Evolutionary conservation across 805 yeast species (phyloP), one percentile per base, ranked within the genome.

Genomic region (Myxozyma monticola): DNA sequence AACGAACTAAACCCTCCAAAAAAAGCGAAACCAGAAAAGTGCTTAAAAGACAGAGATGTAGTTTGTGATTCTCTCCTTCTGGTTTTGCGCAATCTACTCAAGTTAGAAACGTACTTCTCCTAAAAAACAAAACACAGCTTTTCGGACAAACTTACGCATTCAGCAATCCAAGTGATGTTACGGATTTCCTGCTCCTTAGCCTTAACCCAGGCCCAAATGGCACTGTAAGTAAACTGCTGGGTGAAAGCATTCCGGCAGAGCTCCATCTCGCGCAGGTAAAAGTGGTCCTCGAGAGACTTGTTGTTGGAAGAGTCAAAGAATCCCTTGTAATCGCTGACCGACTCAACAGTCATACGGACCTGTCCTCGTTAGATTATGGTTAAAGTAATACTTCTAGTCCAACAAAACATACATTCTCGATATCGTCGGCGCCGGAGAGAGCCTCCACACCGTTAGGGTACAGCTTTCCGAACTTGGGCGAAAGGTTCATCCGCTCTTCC

Each of bases 161-260:
- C 99, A 42, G 98, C 96, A 49, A 93, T 91, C 99, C 99, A 93
- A n/a, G 98, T 88, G 60, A 93, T 85, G 68, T 93, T 93, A 71
- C 99, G 80, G 52, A 95, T 81, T 70, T 93, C 99, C 71, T 95
- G 99, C 71, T 93, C 99, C 65, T 85, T 86, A 15, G 96, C 84
- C 70, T 88, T 85, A 66, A 95, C 79, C 95, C 96, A 93, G 5
- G 96, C 96, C 93, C 96, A 93, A 49, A 93, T 76, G 1, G 96
- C 85, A 33, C 89, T 79, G 62, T 85, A 79, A 15, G 96, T 82
- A 70, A 93, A 93, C 69, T 54, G 59, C 71, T 93, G 99, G 29
- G 99, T 90, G 70, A 93, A 89, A 0, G 96, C 96, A 65, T 85
- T 83, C 64, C 83, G 85, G 71, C 96, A 90, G 54, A 86, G 76